These are phyloP conservation scores for Hydnum rufescens DNA, from an alignment of 768 basidiomycete genomes.

Conservation along the genomic window DNA sequence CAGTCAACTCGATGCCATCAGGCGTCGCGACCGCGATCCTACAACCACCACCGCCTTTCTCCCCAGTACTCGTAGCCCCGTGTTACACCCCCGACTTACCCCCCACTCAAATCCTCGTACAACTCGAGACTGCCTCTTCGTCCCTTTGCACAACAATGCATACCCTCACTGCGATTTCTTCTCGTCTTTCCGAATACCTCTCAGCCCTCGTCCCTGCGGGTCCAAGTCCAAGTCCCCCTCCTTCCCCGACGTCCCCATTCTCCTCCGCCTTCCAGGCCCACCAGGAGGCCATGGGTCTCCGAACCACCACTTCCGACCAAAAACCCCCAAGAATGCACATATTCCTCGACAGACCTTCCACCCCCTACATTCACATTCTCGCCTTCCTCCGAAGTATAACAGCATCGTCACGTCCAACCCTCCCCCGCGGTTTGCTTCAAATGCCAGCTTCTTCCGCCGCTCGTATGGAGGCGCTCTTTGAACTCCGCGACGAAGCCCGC, in stretches of 20 bases:
- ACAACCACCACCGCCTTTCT: not conserved
- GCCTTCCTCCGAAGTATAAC: conserved; percentile 40
- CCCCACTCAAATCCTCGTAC: not conserved
- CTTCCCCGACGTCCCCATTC: conserved; percentile 19
- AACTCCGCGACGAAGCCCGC: conserved; percentile 59
- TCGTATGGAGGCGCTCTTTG: conserved; percentile 45
- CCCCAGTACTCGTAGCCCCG: not conserved
- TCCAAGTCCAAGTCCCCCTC: conserved; percentile 20
- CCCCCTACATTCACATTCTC: conserved; percentile 58
- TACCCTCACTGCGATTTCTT: not conserved
- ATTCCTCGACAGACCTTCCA: conserved; percentile 63
- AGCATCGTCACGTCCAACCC: conserved; percentile 22
- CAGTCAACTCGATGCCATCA: not conserved
- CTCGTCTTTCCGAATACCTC: not conserved
- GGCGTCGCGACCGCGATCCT: not conserved
- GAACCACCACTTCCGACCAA: conserved; percentile 17
- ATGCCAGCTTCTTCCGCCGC: conserved; percentile 7
- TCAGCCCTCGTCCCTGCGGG: not conserved
- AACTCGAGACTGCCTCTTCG: not conserved
- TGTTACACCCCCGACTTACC: not conserved
- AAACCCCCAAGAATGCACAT: conserved; percentile 31
- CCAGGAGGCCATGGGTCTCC: conserved; percentile 11
- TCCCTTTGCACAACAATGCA: not conserved
- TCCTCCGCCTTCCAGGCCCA: conserved; percentile 39
- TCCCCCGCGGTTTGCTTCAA: conserved; percentile 42